Evolutionary conservation across 2,329 filamentous ascomycete genomes (phyloP), one percentile per base, ranked within the genome.

Genomic region (Sporothrix sp.): DNA sequence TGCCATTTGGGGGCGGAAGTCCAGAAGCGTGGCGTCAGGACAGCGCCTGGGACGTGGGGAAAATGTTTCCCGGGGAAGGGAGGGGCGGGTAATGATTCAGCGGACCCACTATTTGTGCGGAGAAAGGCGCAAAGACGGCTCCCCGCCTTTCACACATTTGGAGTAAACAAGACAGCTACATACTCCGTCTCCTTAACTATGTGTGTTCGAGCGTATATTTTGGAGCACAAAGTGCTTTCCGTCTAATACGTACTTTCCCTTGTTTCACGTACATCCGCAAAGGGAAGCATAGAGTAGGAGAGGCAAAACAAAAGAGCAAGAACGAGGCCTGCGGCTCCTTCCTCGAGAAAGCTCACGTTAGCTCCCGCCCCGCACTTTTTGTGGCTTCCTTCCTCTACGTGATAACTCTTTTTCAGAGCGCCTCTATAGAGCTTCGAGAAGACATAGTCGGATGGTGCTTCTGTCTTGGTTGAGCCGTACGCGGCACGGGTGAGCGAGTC

Each of bases 41-140:
- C n/a, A n/a, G n/a, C n/a, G 27, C 40, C 25, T 32, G 40, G 27
- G 20, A 28, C 47, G 38, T 36, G 47, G 48, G 48, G 48, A 45
- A 50, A 50, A 50, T 36, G 48, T 50, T 50, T 43, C 40, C 48
- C 48, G 48, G 38, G 23, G 38, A 36, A 37, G 32, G 21, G 13
- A 28, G 21, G 32, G 4, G 16, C 38, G 48, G 47, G 14, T 35
- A 44, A 28, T 50, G 48, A 50, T 28, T 50, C 48, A 50, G 20
- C 38, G 9, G 32, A 13, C 20, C 30, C 32, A 20, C 23, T 14
- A n/a, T 18, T 39, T 39, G 23, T 50, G 48, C 39, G 48, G 48
- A 43, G 48, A 43, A 49, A 7, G 40, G 13, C 27, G 40, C 16
- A 16, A 4, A 5, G 3, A 21, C 11, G 28, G n/a, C n/a, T 18